Evolutionary conservation across 495 filamentous ascomycete species (phyloP).

Genomic region (Xylaria castorea): DNA sequence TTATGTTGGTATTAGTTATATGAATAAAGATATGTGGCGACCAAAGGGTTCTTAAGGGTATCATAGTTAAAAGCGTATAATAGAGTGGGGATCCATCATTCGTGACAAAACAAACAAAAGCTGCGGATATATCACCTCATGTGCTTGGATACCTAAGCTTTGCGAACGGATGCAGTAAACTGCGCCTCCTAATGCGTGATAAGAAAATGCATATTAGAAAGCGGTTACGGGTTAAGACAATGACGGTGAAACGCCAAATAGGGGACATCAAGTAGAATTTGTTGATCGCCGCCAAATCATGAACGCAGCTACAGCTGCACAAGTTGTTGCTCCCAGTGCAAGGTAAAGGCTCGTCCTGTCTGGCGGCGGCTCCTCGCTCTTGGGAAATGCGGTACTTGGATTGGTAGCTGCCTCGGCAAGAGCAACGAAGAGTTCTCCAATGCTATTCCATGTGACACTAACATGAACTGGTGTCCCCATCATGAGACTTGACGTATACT

Average conservation of each 20-base stretch:
- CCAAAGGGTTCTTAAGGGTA: slow-evolving; percentile 20
- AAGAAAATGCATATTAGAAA: background rate
- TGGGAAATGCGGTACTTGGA: slow-evolving; percentile 86
- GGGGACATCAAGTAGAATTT: slow-evolving; percentile 36
- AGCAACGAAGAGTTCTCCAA: slow-evolving; percentile 87
- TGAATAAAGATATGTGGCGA: slow-evolving; percentile 5
- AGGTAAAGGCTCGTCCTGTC: slow-evolving; percentile 87
- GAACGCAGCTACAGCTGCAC: slow-evolving; percentile 79
- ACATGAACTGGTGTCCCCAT: slow-evolving; percentile 92
- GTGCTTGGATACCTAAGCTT: background rate
- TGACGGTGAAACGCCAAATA: background rate
- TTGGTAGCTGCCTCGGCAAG: slow-evolving; percentile 88
- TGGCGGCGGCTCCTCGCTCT: slow-evolving; percentile 78
- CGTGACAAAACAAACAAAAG: background rate
- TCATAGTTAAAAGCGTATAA: slow-evolving; percentile 16
- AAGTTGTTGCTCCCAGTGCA: slow-evolving; percentile 79
- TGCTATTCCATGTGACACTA: slow-evolving; percentile 88
- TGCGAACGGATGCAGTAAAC: background rate
- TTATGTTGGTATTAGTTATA: slow-evolving; percentile 20
- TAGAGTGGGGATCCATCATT: slow-evolving; percentile 25
- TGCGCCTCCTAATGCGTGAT: slow-evolving; percentile 1
- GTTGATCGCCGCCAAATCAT: slow-evolving; percentile 69
- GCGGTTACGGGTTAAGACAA: background rate
- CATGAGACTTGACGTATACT: slow-evolving; percentile 79
- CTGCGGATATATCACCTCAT: background rate